These are phyloP conservation scores for Cordyceps pruinosa DNA, from an alignment of 2,329 filamentous ascomycete genomes.

Conservation along the genomic window DNA sequence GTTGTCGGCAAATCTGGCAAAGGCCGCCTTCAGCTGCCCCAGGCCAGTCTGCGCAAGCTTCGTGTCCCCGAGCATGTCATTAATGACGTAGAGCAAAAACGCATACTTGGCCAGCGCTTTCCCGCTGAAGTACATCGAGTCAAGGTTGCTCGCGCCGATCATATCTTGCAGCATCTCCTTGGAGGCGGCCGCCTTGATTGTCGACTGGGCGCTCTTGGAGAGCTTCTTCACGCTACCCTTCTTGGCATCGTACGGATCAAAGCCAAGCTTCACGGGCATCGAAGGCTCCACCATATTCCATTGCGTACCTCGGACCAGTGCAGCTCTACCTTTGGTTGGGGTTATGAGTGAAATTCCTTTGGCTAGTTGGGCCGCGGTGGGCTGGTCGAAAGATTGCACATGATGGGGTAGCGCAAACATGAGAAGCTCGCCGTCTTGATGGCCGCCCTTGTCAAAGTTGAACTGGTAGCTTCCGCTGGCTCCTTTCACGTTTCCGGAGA, in stretches of 20 bases:
- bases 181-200: slow-evolving; percentile 56
- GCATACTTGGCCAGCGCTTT: slow-evolving; percentile 78
- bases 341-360: slow-evolving; percentile 59
- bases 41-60: slow-evolving; percentile 52
- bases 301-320: slow-evolving; percentile 60
- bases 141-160: slow-evolving; percentile 60
- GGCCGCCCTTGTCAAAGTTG: slow-evolving; percentile 64
- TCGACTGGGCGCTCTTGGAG: slow-evolving; percentile 46
- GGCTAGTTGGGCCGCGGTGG: slow-evolving; percentile 42
- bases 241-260: slow-evolving; percentile 67
- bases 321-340: slow-evolving; percentile 77
- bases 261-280: slow-evolving; percentile 68
- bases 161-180: slow-evolving; percentile 74
- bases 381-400: slow-evolving; percentile 61
- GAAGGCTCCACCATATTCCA: slow-evolving; percentile 73
- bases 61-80: slow-evolving; percentile 55
- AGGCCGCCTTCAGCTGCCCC: slow-evolving; percentile 56
- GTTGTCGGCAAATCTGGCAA: slow-evolving; percentile 60
- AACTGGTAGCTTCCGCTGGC: slow-evolving; percentile 65
- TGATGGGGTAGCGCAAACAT: slow-evolving; percentile 92
- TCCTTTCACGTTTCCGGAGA: slow-evolving; percentile 57
- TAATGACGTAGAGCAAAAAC: slow-evolving; percentile 56
- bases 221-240: slow-evolving; percentile 40
- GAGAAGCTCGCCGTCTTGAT: slow-evolving; percentile 52
- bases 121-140: slow-evolving; percentile 91